These are phyloP conservation scores for Solidago caesia DNA, from an alignment of 129 eudicot genomes.

Conservation along the genomic window DNA sequence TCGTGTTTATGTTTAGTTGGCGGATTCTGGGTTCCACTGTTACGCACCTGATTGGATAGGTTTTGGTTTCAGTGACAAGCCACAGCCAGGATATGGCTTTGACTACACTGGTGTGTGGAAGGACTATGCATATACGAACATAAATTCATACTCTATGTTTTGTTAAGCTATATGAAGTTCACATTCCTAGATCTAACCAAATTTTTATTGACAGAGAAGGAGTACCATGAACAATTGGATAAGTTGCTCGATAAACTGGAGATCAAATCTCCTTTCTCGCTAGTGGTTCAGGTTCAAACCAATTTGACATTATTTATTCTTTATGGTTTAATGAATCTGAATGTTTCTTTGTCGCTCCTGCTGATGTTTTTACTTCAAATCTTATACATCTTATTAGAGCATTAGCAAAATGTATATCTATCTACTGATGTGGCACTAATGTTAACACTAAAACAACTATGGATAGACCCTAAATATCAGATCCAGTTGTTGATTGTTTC, in stretches of 20 bases:
- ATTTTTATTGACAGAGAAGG: slow-evolving; percentile 62
- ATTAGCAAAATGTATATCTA: background rate
- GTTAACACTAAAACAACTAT: background rate
- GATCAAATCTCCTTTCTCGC: slow-evolving; percentile 68
- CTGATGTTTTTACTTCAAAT: slow-evolving; percentile 1
- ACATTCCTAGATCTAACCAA: slow-evolving; percentile 14
- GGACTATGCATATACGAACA: slow-evolving; percentile 10
- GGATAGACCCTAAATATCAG: background rate
- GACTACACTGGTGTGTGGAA: slow-evolving; percentile 80
- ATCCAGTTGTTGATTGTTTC: background rate
- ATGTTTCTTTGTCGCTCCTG: slow-evolving; percentile 10
- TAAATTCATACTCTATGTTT: background rate
- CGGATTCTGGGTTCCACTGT: slow-evolving; percentile 90
- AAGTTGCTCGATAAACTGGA: slow-evolving; percentile 72
- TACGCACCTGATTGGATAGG: slow-evolving; percentile 99
- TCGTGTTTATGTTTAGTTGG: slow-evolving; percentile 45
- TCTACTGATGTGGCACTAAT: background rate
- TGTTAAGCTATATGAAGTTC: background rate
- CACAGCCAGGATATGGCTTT: slow-evolving; percentile 87
- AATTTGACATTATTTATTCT: slow-evolving; percentile 23
- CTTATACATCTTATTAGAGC: background rate
- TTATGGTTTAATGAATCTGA: slow-evolving; percentile 19
- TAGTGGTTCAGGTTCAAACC: slow-evolving; percentile 84
- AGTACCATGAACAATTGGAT: slow-evolving; percentile 86
- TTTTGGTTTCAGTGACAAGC: slow-evolving; percentile 96